Base-by-base conservation (phyloP, 192 early-diverging fungal species). In the Coemansia sp. region DNA sequence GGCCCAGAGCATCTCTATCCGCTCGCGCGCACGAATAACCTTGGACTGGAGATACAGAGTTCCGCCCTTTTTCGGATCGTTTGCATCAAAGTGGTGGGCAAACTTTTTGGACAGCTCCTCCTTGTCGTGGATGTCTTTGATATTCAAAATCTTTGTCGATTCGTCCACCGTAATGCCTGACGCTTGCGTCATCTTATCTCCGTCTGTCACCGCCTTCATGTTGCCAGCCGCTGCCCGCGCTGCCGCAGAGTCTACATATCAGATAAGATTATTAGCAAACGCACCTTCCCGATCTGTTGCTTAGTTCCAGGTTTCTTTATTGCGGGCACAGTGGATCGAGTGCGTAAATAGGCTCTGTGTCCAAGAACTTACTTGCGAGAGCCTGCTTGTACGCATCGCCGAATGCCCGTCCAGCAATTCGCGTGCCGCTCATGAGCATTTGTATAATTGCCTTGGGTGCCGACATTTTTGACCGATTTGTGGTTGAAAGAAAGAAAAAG, bases 11-110 rank as follows among this genome's bases (percentile, higher is more conserved):
- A 93, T 81, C 54, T 97, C 95, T 62, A 97, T 78, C 68, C 97
- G 89, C 75, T 98, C 97, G 59, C 93, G 92, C 22, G 97, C 97
- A 53, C 94, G 76, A 11, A 92, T 86, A 7, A 98, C 86, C 72
- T 98, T 98, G 37, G 92, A 93, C 60, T 97, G 95, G 26, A 98
- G 61, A 69, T 98, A 98, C 48, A 95, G 90, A 4, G 94, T 94
- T 8, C 96, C 96, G 41, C 94, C 95, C 35, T 83, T 81, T 27
- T 87, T 78, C 29, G 89, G 85, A 66, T 96, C 93, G 71, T 98
- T 98, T 22, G 79, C 87, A 23, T 88, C 87, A 78, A 92, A 96
- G 66, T 96, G 69, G 69, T 91, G 88, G 20, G 93, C 90, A 69
- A 92, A 98, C 66, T 89, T 89, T 88, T 88, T 85, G 24, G 76